These are phyloP conservation scores for Catunica adiposa DNA, from an alignment of 2,329 filamentous ascomycete genomes.

Conservation along the genomic window DNA sequence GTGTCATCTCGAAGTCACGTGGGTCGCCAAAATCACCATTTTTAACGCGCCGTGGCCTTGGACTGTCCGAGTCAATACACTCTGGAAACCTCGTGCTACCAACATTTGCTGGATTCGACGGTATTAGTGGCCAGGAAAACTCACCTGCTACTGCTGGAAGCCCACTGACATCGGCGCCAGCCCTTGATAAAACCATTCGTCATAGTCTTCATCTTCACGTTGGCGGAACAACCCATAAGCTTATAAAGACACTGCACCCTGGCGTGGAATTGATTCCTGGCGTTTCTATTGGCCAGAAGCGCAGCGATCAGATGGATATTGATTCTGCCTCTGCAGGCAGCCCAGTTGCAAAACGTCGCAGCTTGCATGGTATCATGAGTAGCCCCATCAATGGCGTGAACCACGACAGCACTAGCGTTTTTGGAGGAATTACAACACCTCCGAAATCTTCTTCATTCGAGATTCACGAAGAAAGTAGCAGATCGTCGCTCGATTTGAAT, in stretches of 20 bases:
- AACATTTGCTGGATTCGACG: constrained; percentile 14
- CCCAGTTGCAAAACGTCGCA: constrained; percentile 80
- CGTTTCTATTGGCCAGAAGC: constrained; percentile 29
- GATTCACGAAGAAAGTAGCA: constrained; percentile 23
- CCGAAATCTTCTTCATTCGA: constrained; percentile 13
- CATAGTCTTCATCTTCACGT: constrained; percentile 35
- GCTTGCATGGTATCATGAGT: constrained; percentile 50
- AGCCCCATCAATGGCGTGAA: constrained; percentile 21
- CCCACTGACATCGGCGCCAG: constrained; percentile 26
- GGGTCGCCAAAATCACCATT: constrained; percentile 67
- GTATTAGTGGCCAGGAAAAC: constrained; percentile 27
- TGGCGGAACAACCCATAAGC: constrained; percentile 6
- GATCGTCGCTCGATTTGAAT: constrained; percentile 20
- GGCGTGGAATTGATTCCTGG: constrained; percentile 12
- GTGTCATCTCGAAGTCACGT: constrained; percentile 42
- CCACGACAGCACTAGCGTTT: constrained; percentile 50
- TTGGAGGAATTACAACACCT: constrained; percentile 27
- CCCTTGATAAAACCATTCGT: constrained; percentile 32
- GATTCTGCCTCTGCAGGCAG: constrained; percentile 65
- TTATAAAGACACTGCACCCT: constrained; percentile 1
- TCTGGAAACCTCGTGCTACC: constrained; percentile 48
- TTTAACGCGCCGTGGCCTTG: constrained; percentile 40
- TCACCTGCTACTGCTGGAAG: constrained; percentile 19
- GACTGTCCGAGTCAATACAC: constrained; percentile 50
- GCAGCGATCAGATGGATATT: constrained; percentile 85